Conservation (phyloP, 257 asterid genomes). For the Solanum clarkiae region DNA sequence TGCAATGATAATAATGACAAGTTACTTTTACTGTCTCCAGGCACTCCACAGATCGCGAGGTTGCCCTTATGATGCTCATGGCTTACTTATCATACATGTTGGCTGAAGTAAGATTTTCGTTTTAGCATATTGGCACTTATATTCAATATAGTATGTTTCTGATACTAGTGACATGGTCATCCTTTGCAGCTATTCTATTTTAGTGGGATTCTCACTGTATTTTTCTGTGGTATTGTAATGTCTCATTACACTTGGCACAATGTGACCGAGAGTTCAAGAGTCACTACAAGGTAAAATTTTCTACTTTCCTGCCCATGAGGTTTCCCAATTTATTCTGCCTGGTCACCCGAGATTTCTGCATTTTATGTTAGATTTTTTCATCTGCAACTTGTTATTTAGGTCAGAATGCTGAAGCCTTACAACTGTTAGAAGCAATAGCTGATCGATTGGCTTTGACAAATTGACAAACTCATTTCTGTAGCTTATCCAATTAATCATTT, state of each 20-base stretch:
- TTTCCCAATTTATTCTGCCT: background rate
- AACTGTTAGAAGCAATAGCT: background rate
- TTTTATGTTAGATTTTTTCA: background rate
- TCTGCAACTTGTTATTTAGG: background rate
- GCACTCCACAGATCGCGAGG: conserved; percentile 44
- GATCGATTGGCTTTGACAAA: background rate
- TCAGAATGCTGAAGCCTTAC: background rate
- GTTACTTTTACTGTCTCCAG: background rate
- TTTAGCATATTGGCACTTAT: background rate
- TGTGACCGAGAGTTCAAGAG: conserved; percentile 33
- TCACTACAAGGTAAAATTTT: conserved; percentile 20
- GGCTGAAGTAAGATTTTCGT: conserved; percentile 19
- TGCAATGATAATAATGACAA: background rate
- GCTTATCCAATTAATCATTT: background rate
- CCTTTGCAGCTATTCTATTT: conserved; percentile 21
- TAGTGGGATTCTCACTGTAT: conserved; percentile 38
- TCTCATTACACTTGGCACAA: conserved; percentile 43
- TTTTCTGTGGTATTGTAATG: conserved; percentile 40
- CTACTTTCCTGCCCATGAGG: background rate
- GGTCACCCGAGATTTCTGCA: background rate
- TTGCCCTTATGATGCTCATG: conserved; percentile 42
- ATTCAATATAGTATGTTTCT: background rate
- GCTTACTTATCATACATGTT: conserved; percentile 30
- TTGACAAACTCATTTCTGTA: background rate
- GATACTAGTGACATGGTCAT: background rate